Conservation (phyloP, 306 rosid species). For the Quercus gilva region DNA sequence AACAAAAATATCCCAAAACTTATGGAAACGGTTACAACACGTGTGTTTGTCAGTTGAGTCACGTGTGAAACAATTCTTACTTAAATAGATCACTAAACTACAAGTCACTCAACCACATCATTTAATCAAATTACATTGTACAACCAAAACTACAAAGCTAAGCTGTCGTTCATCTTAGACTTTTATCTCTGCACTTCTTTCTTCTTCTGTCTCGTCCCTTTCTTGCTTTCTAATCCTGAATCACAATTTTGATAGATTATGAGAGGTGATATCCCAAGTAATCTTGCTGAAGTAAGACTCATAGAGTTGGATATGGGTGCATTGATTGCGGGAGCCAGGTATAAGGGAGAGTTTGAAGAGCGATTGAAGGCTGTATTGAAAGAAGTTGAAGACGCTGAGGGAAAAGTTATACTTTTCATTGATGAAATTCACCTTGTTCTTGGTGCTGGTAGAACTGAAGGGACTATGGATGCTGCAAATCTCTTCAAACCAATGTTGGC, state of each 20-base stretch:
- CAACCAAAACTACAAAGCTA: too few relatives aligned
- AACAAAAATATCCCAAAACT: too few relatives aligned
- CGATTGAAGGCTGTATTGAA: conserved; percentile 78
- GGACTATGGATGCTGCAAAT: conserved; percentile 96
- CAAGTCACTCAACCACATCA: too few relatives aligned
- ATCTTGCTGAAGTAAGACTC: conserved; percentile 79
- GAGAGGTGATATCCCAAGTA: conserved; percentile 79
- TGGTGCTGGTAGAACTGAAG: conserved; percentile 86
- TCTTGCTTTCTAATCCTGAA: too few relatives aligned
- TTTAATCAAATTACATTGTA: too few relatives aligned
- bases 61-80: too few relatives aligned
- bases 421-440: conserved; percentile 91
- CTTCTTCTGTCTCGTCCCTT: too few relatives aligned
- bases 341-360: conserved; percentile 85
- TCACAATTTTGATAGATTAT: conserved; percentile 13
- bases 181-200: too few relatives aligned
- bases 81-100: too few relatives aligned
- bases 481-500: conserved; percentile 95
- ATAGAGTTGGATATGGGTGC: conserved; percentile 96
- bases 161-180: too few relatives aligned
- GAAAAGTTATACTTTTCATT: conserved; percentile 81
- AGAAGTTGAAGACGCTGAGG: conserved; percentile 89
- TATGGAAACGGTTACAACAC: too few relatives aligned
- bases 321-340: conserved; percentile 75
- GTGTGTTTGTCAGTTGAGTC: too few relatives aligned